These are phyloP conservation scores for Megacollybia platyphylla DNA, from an alignment of 1,284 basidiomycete species.

Conservation along the genomic window DNA sequence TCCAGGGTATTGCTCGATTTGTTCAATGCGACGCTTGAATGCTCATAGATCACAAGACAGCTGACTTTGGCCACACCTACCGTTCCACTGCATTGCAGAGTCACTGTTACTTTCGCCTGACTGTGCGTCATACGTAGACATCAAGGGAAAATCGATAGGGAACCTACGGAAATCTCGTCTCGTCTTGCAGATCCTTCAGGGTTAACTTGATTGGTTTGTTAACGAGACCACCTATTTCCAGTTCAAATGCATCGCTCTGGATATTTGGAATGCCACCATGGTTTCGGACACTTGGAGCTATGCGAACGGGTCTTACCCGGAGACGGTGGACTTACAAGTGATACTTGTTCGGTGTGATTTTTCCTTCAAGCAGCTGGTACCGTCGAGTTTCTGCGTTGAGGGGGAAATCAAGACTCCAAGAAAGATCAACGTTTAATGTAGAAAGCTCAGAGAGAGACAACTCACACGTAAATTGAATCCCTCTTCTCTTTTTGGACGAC, in stretches of 20 bases:
- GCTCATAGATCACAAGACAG: not conserved
- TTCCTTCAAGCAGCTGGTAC: conserved; percentile 26
- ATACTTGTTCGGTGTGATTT: conserved; percentile 31
- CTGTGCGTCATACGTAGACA: conserved; percentile 13
- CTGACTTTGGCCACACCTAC: not conserved
- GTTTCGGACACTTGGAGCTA: conserved; percentile 8
- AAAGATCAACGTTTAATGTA: not conserved
- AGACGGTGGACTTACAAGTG: conserved; percentile 25
- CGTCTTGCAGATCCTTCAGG: conserved; percentile 33
- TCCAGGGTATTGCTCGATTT: conserved; percentile 35
- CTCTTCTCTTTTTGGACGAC: conserved; percentile 40
- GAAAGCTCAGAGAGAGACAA: not conserved
- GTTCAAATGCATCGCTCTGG: conserved; percentile 18
- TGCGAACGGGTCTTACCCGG: not conserved
- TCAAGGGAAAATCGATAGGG: not conserved
- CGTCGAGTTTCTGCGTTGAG: conserved; percentile 38
- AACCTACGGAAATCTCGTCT: conserved; percentile 30
- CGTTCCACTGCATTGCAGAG: conserved; percentile 42
- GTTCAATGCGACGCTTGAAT: conserved; percentile 30
- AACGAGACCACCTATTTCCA: conserved; percentile 38
- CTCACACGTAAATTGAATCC: conserved; percentile 31
- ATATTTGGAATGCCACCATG: conserved; percentile 9
- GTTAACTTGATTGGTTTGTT: conserved; percentile 27
- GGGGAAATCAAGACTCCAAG: conserved; percentile 27
- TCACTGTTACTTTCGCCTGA: conserved; percentile 36